Evolutionary conservation across 306 rosid genomes (phyloP).

Genomic region (Abrus precatorius): DNA sequence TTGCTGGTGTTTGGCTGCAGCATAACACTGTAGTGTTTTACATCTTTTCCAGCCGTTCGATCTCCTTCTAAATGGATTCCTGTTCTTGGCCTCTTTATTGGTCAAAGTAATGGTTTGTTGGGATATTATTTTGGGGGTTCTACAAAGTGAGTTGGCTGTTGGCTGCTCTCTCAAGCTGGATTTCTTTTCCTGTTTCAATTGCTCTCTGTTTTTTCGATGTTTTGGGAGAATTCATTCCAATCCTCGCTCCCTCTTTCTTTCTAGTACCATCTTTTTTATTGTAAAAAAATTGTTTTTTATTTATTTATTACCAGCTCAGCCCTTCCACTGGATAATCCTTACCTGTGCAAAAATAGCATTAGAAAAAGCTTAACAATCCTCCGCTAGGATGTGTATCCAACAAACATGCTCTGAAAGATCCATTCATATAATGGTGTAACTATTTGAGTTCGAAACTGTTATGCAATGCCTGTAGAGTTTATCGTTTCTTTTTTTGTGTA

Average conservation of each 20-base stretch:
- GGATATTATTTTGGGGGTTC: too few species aligned
- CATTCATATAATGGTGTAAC: neutral
- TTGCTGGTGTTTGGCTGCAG: neutral
- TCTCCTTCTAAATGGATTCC: neutral
- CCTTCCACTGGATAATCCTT: constrained; percentile 7
- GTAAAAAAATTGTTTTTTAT: neutral
- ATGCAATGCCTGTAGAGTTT: constrained; percentile 25
- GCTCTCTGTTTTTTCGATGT: neutral
- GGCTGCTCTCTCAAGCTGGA: neutral
- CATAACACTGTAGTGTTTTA: neutral
- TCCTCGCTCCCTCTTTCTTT: neutral
- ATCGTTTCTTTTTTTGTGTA: neutral
- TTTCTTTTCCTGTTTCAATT: constrained; percentile 2
- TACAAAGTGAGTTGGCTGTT: neutral
- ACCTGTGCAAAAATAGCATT: neutral
- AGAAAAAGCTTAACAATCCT: neutral
- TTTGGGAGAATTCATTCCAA: neutral
- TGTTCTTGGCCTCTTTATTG: neutral
- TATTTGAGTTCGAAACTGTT: neutral
- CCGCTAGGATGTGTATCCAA: neutral
- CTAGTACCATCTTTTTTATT: neutral
- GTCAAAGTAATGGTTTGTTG: neutral
- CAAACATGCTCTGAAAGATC: neutral
- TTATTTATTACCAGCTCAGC: neutral
- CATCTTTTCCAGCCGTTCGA: neutral